Evolutionary conservation across 2,329 filamentous ascomycete genomes (phyloP), one percentile per base, ranked within the genome.

Genomic region (Zasmidium angulare): DNA sequence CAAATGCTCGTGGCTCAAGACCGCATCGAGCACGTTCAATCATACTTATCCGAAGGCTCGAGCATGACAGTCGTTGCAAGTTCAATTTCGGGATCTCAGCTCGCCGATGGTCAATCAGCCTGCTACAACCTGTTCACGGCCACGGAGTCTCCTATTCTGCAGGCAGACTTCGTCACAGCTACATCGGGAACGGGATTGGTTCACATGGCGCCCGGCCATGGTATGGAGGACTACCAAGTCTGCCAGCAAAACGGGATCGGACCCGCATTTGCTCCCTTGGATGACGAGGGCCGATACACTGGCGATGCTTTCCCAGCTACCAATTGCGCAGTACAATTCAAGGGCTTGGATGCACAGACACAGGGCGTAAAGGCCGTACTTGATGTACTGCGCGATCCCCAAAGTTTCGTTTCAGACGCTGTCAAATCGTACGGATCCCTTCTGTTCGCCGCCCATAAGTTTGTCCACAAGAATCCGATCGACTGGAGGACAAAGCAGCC

Each of bases 401-500:
- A 29, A 0, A 24, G 53, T 22, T 63, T 63, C 43, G 31, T 68
- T 14, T 58, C 60, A 14, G 14, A 21, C 23, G 40, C 24, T 12
- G 26, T 62, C 9, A 14, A 49, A 10, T 24, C 19, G 2, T 26
- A 48, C 29, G 61, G 72, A 71, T 58, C 56, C 20, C 72, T 79
- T n/a, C 83, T 98, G 2, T 77, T 97, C 46, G 82, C 83, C 43
- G 84, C 83, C 2, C 89, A 96, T 66, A 81, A 81, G 58, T 89
- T 93, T 72, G 82, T 82, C 54, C 95, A 99, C 80, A 98, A 96
- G 75, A 98, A 98, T 72, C 95, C 95, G 0, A 96, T 98, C 67
- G 95, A 99, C 76, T 99, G 95, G 95, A 85, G 95, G 55, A 96
- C 93, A 0, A 99, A 98, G 76, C 83, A 89, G 66, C 95, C 95